These are phyloP conservation scores for Ploettnerulaceae sp. DNA, from an alignment of 2,329 filamentous ascomycete genomes.

Conservation along the genomic window DNA sequence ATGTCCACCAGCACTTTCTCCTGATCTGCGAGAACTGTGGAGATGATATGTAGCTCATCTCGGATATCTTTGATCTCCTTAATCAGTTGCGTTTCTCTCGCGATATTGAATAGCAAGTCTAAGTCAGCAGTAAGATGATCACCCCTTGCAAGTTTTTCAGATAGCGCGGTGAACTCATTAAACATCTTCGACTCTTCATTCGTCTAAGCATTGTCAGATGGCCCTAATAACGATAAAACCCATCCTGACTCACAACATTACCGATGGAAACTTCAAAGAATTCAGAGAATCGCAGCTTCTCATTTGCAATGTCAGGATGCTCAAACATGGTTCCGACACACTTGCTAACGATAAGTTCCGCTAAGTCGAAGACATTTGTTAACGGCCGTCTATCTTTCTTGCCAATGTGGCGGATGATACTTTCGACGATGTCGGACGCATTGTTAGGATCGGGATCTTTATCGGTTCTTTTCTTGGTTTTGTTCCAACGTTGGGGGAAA, in stretches of 20 bases:
- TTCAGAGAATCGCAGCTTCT: not conserved
- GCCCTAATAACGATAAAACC: not conserved
- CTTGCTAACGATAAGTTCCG: not conserved
- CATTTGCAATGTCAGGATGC: conserved; percentile 2
- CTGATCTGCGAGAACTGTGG: conserved; percentile 1
- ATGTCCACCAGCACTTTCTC: conserved; percentile 1
- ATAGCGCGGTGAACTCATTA: not conserved
- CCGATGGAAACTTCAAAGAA: conserved; percentile 2
- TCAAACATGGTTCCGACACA: conserved; percentile 4
- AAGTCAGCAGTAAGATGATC: not conserved
- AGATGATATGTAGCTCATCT: not conserved
- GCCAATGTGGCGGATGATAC: not conserved
- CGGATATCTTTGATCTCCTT: conserved; percentile 4
- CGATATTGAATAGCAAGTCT: not conserved
- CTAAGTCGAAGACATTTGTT: not conserved
- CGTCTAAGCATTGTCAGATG: not conserved
- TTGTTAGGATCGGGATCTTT: not conserved
- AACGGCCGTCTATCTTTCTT: not conserved
- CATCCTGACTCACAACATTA: not conserved
- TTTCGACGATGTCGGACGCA: conserved; percentile 1
- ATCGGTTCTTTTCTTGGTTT: not conserved
- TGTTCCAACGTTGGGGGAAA: conserved; percentile 1
- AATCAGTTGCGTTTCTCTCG: not conserved
- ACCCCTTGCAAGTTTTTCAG: not conserved
- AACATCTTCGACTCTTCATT: conserved; percentile 3